These are phyloP conservation scores for Blastocladiella emersonii DNA, from an alignment of 371 early-diverging fungal genomes.

Conservation along the genomic window DNA sequence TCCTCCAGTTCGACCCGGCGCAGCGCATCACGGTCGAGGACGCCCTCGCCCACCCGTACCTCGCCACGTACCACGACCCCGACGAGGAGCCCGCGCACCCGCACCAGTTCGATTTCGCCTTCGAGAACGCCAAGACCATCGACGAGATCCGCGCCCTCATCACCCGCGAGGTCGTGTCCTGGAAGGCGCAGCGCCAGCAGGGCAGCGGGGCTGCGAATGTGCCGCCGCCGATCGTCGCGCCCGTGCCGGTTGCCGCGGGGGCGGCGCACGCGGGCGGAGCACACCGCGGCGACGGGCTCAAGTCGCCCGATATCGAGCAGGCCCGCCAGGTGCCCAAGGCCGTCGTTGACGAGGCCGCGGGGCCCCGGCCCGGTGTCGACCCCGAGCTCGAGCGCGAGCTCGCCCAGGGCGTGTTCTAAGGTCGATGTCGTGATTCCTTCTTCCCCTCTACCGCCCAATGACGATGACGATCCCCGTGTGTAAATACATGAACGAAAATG, in stretches of 20 bases:
- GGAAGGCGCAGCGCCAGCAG: neutral
- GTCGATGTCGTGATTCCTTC: no score
- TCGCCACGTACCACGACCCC: constrained; percentile 58
- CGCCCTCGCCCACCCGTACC: constrained; percentile 65
- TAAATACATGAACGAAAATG: no score
- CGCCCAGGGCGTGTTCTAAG: constrained; percentile 2
- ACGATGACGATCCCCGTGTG: no score
- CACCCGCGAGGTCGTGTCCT: neutral
- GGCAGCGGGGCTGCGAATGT: neutral
- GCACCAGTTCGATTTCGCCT: constrained; percentile 27
- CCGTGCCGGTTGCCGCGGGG: neutral
- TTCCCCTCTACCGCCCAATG: no score
- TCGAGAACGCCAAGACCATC: constrained; percentile 30
- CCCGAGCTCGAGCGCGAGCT: constrained; percentile 9
- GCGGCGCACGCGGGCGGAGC: neutral
- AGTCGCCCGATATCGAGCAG: constrained; percentile 1
- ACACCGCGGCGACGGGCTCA: neutral
- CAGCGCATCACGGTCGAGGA: constrained; percentile 66
- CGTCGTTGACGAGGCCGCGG: neutral
- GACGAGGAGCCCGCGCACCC: constrained; percentile 42
- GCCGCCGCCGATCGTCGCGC: neutral
- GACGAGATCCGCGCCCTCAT: constrained; percentile 18
- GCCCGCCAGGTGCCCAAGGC: neutral
- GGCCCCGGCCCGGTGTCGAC: constrained; percentile 1
- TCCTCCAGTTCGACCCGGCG: constrained; percentile 67